Percentiles rank a stretch among this genome's conserved stretches.
phyloP scores from a whole-genome alignment of 371 early-diverging fungal genomes.

The Zancudomyces culisetae region DNA sequence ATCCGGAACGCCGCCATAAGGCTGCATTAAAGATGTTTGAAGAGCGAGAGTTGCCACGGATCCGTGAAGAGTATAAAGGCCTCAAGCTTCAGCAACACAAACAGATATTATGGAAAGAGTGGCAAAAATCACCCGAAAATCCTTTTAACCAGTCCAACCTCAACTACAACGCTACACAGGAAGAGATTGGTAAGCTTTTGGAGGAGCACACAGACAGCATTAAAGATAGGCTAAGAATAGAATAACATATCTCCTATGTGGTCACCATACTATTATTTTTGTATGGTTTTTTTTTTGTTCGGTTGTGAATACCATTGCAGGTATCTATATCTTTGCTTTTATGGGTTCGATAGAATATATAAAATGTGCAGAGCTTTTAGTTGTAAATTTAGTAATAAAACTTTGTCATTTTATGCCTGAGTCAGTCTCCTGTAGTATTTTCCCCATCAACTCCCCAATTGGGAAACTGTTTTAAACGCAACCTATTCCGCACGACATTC shows the following conservation, averaged over 20 bases:
- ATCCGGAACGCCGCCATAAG: constrained; percentile 72
- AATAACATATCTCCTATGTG: neutral
- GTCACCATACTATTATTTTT: too few species aligned
- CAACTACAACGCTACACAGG: constrained; percentile 45
- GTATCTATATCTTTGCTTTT: too few species aligned
- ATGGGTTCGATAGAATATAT: too few species aligned
- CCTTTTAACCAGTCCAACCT: constrained; percentile 61
- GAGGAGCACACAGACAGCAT: constrained; percentile 8
- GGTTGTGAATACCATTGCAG: too few species aligned
- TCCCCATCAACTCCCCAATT: too few species aligned
- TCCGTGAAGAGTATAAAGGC: constrained; percentile 51
- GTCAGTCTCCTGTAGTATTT: too few species aligned
- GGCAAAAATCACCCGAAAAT: constrained; percentile 64
- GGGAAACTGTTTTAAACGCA: too few species aligned
- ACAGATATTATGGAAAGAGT: constrained; percentile 51
- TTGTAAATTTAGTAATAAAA: too few species aligned
- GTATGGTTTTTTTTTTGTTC: too few species aligned
- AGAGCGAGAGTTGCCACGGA: constrained; percentile 35
- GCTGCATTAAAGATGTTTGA: constrained; percentile 52
- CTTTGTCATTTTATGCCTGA: too few species aligned
- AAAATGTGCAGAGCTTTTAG: too few species aligned
- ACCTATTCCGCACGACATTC: too few species aligned
- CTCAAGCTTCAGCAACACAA: constrained; percentile 54
- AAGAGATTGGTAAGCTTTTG: constrained; percentile 28
- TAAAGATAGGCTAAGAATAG: constrained; percentile 7